Evolutionary conservation across 1,284 basidiomycete genomes (phyloP).

Genomic region (Cryptococcus floricola): DNA sequence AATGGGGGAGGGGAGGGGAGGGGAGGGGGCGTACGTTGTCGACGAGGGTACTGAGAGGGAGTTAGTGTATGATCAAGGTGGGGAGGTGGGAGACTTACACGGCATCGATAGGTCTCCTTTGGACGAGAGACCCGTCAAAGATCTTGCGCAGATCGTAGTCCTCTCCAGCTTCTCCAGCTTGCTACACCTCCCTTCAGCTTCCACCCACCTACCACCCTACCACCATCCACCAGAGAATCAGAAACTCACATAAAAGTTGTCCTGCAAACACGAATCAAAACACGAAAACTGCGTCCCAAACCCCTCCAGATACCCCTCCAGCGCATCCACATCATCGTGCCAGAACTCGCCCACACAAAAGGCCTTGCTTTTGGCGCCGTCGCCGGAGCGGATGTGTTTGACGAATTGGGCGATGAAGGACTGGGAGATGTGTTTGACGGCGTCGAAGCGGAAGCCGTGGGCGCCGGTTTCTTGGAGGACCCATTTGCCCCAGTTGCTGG

Average conservation of each 20-base stretch:
- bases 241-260: slow-evolving; percentile 53
- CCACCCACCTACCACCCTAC: neutral
- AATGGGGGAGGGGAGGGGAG: neutral
- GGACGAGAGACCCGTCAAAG: slow-evolving; percentile 57
- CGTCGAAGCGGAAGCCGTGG: slow-evolving; percentile 78
- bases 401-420: slow-evolving; percentile 57
- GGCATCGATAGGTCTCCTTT: slow-evolving; percentile 56
- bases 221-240: neutral
- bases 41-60: slow-evolving; percentile 50
- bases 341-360: slow-evolving; percentile 58
- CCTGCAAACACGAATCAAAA: slow-evolving; percentile 58
- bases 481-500: slow-evolving; percentile 57
- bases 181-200: slow-evolving; percentile 9
- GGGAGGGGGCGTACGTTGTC: slow-evolving; percentile 49
- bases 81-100: slow-evolving; percentile 44
- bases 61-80: neutral
- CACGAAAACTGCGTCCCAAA: slow-evolving; percentile 56
- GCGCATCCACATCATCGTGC: slow-evolving; percentile 49
- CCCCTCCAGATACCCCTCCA: slow-evolving; percentile 43
- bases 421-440: slow-evolving; percentile 62
- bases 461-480: slow-evolving; percentile 69
- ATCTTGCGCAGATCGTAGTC: slow-evolving; percentile 56
- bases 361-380: slow-evolving; percentile 49
- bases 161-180: slow-evolving; percentile 53
- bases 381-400: slow-evolving; percentile 51